These are phyloP conservation scores for Apocynum venetum DNA, from an alignment of 257 asterid genomes.

Conservation along the genomic window DNA sequence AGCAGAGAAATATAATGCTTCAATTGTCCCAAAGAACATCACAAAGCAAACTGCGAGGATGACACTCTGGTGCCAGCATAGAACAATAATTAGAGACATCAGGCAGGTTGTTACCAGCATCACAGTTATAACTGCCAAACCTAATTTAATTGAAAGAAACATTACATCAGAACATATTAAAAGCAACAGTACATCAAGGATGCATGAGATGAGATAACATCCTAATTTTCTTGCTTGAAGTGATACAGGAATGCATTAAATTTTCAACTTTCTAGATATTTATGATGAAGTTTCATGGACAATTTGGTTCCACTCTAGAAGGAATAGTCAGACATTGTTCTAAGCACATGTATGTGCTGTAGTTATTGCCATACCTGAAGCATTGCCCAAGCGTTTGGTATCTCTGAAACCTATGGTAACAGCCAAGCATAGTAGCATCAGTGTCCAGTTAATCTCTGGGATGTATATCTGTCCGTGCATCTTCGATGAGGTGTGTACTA, in stretches of 20 bases:
- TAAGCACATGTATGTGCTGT: not conserved
- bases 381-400: constrained; percentile 79
- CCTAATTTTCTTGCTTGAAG: not conserved
- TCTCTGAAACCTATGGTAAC: constrained; percentile 89
- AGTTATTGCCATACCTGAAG: constrained; percentile 60
- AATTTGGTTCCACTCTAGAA: not conserved
- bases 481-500: constrained; percentile 82
- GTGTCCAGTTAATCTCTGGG: constrained; percentile 85
- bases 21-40: constrained; percentile 70
- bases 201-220: not conserved
- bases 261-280: not conserved
- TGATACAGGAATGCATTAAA: not conserved
- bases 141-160: constrained; percentile 29
- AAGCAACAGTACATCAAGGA: not conserved
- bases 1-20: constrained; percentile 75
- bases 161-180: not conserved
- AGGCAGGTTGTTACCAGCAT: constrained; percentile 95
- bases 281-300: not conserved
- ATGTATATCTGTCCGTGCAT: constrained; percentile 92
- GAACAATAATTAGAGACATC: constrained; percentile 84
- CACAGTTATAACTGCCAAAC: constrained; percentile 89
- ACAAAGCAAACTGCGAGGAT: constrained; percentile 63
- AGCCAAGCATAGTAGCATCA: constrained; percentile 83
- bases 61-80: constrained; percentile 76
- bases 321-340: not conserved